Evolutionary conservation across 2,329 filamentous ascomycete species (phyloP).

Genomic region (Septoria linicola): DNA sequence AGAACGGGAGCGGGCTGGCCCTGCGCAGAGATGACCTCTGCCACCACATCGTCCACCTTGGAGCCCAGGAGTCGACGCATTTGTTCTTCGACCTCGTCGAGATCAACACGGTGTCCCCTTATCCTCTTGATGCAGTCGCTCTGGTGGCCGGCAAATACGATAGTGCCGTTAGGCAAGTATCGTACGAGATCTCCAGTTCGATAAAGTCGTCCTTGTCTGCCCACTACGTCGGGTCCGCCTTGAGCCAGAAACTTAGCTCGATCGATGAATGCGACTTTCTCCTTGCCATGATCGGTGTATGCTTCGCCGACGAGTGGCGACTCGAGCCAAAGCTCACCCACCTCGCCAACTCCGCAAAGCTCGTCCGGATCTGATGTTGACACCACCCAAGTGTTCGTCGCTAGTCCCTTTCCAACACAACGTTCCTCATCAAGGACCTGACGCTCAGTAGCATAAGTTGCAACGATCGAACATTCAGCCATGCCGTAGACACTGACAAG

Average conservation of each 20-base stretch:
- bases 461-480: conserved; percentile 35
- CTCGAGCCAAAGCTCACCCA: conserved; percentile 52
- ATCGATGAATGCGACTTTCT: conserved; percentile 36
- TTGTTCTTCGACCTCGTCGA: conserved; percentile 63
- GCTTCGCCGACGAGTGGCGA: conserved; percentile 48
- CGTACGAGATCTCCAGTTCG: conserved; percentile 61
- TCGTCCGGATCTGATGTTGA: conserved; percentile 27
- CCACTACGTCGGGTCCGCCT: conserved; percentile 22
- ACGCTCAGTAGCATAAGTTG: conserved; percentile 3
- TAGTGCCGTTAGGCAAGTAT: conserved; percentile 53
- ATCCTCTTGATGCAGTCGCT: conserved; percentile 74
- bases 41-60: conserved; percentile 37
- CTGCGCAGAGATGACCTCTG: conserved; percentile 7
- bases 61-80: conserved; percentile 21
- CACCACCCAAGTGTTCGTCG: conserved; percentile 34
- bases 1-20: conserved; percentile 24
- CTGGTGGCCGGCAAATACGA: conserved; percentile 64
- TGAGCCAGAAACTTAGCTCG: conserved; percentile 28
- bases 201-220: conserved; percentile 52
- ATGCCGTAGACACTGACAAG: conserved; percentile 48
- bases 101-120: conserved; percentile 72
- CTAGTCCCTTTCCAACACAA: conserved; percentile 28
- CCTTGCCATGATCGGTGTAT: conserved; percentile 41
- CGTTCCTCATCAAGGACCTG: conserved; percentile 32
- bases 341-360: conserved; percentile 44